Percentiles rank a stretch among this genome's conserved stretches.
Evolutionary conservation across 148 eudicot species (phyloP).

Genomic region (Rhododendron williamsianum): DNA sequence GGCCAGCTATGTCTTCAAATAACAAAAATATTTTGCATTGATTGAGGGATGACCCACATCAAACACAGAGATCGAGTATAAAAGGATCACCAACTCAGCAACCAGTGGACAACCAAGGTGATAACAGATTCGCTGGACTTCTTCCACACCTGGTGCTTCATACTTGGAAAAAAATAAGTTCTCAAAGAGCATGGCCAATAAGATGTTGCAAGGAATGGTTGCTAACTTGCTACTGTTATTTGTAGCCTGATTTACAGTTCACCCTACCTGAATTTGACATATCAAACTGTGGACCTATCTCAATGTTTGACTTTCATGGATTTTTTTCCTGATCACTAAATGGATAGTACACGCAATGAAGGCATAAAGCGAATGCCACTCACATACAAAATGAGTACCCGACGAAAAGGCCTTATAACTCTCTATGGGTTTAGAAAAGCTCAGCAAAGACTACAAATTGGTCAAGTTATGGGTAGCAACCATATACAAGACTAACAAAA

Average conservation of each 20-base stretch:
- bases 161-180: neutral
- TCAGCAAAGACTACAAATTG: neutral
- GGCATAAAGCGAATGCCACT: neutral
- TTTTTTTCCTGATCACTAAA: neutral
- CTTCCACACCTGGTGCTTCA: neutral
- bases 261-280: neutral
- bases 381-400: neutral
- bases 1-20: neutral
- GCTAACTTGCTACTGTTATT: neutral
- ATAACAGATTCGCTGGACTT: neutral
- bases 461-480: neutral
- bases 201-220: neutral
- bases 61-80: neutral
- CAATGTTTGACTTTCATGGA: neutral
- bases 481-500: neutral
- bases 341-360: neutral
- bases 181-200: neutral
- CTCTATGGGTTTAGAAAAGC: neutral
- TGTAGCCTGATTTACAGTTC: neutral
- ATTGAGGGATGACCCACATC: neutral
- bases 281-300: neutral
- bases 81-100: neutral
- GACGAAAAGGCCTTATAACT: neutral
- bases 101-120: neutral
- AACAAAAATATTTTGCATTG: neutral